These are phyloP conservation scores for Phaeosphaeriaceae sp. DNA, from an alignment of 2,329 filamentous ascomycete genomes.

Conservation along the genomic window DNA sequence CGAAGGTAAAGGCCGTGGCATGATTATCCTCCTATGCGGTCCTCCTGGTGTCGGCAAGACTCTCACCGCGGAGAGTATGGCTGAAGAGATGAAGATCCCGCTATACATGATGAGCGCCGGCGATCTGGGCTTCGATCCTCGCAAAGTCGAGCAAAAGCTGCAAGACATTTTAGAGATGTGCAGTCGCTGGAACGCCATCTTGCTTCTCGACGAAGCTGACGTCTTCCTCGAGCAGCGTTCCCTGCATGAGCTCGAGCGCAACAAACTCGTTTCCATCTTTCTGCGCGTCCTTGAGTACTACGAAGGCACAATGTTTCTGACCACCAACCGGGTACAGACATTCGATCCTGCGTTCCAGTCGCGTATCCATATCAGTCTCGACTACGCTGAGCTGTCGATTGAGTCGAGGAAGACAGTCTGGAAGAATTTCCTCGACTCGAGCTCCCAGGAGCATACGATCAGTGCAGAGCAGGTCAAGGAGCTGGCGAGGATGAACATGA, in stretches of 20 bases:
- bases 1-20: constrained; percentile 49
- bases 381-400: constrained; percentile 35
- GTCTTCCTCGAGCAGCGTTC: constrained; percentile 60
- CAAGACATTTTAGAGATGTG: constrained; percentile 85
- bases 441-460: constrained; percentile 23
- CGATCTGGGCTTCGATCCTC: constrained; percentile 69
- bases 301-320: constrained; percentile 45
- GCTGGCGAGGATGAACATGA: constrained; percentile 54
- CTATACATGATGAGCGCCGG: constrained; percentile 77
- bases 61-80: constrained; percentile 29
- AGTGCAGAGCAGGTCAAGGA: constrained; percentile 23
- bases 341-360: constrained; percentile 44
- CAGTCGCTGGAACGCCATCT: constrained; percentile 65
- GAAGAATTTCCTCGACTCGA: constrained; percentile 46
- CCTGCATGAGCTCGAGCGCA: constrained; percentile 41
- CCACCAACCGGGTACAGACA: constrained; percentile 43
- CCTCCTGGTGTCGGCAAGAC: constrained; percentile 38
- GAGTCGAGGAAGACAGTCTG: constrained; percentile 47
- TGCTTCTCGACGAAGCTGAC: constrained; percentile 78
- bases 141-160: constrained; percentile 72
- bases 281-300: constrained; percentile 45
- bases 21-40: constrained; percentile 37
- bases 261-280: constrained; percentile 51
- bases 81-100: constrained; percentile 28
- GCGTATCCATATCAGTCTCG: constrained; percentile 41